Conservation (phyloP, 371 early-diverging fungal genomes). For the Funneliformis caledonium region DNA sequence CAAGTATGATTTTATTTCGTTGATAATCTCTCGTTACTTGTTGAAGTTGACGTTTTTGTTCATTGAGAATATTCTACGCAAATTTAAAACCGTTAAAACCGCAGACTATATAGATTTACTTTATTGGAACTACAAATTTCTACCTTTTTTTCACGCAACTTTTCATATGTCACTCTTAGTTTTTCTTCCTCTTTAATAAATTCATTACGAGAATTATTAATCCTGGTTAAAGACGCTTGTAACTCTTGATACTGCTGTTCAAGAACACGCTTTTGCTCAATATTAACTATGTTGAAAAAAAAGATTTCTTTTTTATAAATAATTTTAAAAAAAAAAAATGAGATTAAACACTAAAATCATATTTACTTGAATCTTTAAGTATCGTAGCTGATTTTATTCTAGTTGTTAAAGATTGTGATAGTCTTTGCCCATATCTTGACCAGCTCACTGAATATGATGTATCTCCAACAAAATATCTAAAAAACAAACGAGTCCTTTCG, state of each 20-base stretch:
- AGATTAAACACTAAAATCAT: neutral
- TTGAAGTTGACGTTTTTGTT: constrained; percentile 42
- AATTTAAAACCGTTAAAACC: neutral
- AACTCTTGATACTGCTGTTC: constrained; percentile 52
- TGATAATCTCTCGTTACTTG: constrained; percentile 32
- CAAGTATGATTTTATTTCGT: constrained; percentile 31
- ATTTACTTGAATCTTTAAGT: constrained; percentile 57
- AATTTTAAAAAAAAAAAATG: neutral
- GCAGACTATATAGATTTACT: neutral
- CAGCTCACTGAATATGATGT: constrained; percentile 55
- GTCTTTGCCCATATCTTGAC: constrained; percentile 55
- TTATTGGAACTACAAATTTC: neutral
- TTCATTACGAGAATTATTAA: constrained; percentile 44
- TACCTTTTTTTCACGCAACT: constrained; percentile 44
- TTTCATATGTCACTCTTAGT: constrained; percentile 44
- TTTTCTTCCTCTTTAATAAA: constrained; percentile 47
- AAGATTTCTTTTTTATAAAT: neutral
- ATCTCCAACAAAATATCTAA: constrained; percentile 57
- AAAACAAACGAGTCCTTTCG: constrained; percentile 44
- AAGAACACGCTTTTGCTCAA: constrained; percentile 41
- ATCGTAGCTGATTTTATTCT: constrained; percentile 47
- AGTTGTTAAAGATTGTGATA: constrained; percentile 51
- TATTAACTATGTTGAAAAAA: constrained; percentile 25
- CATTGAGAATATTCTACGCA: neutral
- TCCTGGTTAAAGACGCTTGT: constrained; percentile 38